These are phyloP conservation scores for Vanderwaltozyma yarrowii DNA, from an alignment of 805 yeast species.

Conservation along the genomic window DNA sequence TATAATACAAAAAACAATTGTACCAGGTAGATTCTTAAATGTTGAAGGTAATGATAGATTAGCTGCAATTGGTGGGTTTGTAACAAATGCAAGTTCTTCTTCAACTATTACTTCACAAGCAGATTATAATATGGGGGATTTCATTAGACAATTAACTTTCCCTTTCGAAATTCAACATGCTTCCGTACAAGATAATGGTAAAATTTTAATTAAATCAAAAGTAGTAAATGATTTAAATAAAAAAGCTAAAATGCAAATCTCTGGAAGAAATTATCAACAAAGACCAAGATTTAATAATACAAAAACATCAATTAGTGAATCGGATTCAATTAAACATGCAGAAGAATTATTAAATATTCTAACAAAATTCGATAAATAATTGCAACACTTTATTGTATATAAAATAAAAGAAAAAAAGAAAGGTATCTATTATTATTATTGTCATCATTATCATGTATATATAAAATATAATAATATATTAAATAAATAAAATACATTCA, in stretches of 20 bases:
- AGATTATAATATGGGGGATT: conserved; percentile 30
- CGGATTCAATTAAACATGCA: conserved; percentile 1
- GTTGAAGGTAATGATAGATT: conserved; percentile 32
- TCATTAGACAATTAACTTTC: conserved; percentile 34
- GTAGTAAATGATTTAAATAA: conserved; percentile 4
- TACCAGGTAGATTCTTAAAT: conserved; percentile 58
- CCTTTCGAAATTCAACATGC: conserved; percentile 36
- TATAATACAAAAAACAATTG: conserved; percentile 39
- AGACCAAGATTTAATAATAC: neutral
- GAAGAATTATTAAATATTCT: conserved; percentile 2
- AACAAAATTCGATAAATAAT: neutral
- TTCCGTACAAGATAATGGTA: conserved; percentile 31
- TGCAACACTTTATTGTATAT: neutral
- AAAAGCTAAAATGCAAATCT: neutral
- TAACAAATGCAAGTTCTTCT: conserved; percentile 28
- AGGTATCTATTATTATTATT: too few relatives aligned
- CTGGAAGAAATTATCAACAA: conserved; percentile 1
- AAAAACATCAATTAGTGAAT: neutral
- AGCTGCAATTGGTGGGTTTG: conserved; percentile 52
- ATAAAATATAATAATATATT: too few relatives aligned
- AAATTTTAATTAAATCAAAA: conserved; percentile 15
- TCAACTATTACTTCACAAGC: conserved; percentile 28
- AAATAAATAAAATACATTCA: too few relatives aligned
- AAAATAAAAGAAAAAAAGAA: neutral
- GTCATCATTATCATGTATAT: too few relatives aligned